Base-by-base conservation (phyloP, 495 filamentous ascomycete genomes). In the Ramalina peruviana region DNA sequence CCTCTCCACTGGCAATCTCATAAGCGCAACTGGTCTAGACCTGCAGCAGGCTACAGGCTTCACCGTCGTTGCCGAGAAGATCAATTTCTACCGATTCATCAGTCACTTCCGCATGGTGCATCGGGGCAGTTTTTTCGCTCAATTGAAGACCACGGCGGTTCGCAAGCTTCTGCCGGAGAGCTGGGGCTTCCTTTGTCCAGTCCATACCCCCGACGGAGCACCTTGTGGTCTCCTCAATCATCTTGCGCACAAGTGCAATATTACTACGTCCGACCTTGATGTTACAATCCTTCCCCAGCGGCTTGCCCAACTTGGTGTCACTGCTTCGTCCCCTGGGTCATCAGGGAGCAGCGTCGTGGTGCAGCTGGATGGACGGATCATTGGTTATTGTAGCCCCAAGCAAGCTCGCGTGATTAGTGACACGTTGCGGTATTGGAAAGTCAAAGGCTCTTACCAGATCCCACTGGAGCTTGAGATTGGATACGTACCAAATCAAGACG, bases 91-190 rank as follows among this genome's bases (percentile, higher is more conserved):
- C 59, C 85, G 92, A 56, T 98, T 98, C 69, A 93, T 98, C 68
- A 90, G 86, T 70, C 92, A 98, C 63, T 98, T 98, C 73, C 87
- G 92, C 45, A 96, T 95, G 88, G 88, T 98, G 52, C 92, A 98
- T 66, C 76, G 92, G 80, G 92, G 92, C 68, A 92, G 86, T 65
- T 97, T 98, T 78, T 97, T 98, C 65, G 90, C 92, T 9, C 85
- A 96, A 60, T 63, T 98, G 55, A 98, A 97, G 65, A 98, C 92
- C 0, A 98, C 92, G 5, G 90, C 92, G 0, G 92, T 98, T 33
- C 78, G 92, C 65, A 98, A 95, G 64, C 67, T 98, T 58, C 68
- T 98, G 17, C 92, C 92, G 3, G 92, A 98, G 63, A 94, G 88
- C 62, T 98, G 92, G 92, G 92, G 82, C 60, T 98, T 98, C 68